Evolutionary conservation across 148 eudicot genomes (phyloP), one percentile per base, ranked within the genome.

Genomic region (Heliosperma pusillum): DNA sequence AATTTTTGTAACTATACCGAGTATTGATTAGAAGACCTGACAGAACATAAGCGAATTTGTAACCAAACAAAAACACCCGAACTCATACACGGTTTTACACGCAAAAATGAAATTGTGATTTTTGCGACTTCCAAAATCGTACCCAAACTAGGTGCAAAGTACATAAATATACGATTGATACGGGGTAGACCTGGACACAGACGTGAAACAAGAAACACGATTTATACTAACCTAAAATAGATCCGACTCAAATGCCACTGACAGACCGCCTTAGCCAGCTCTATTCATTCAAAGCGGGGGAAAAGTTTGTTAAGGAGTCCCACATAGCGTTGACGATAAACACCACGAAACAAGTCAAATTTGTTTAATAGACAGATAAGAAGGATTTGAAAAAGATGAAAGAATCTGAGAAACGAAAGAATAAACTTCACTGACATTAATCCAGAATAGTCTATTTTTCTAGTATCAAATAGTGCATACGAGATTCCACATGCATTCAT

Each of bases 321-420:
- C 72, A 55, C 40, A 56, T 66, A 40, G 71, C n/a, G 4, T 22
- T 1, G 66, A 53, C 56, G 56, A 67, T 56, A 42, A 56, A 55
- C 65, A 3, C 78, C 13, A 50, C 22, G 19, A 20, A 36, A 36
- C 24, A 76, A 66, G 78, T 66, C 78, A 66, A 75, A 52, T 3
- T 53, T 66, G 24, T 52, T 76, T 67, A 56, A 36, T 33, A 44
- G 26, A 20, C 52, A 3, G 29, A 55, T 40, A 50, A n/a, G 30
- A 33, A 60, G 22, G 56, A 45, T 44, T 61, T 19, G 50, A 50
- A 10, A 72, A 56, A 33, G 64, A 72, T 36, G 57, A 56, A 72
- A 45, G 75, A 72, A 72, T 72, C 33, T 72, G 20, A 33, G 57
- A 22, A 72, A 72, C 58, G 26, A 50, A 26, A 66, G 69, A 50